Evolutionary conservation across 257 asterid species (phyloP).

Genomic region (Solanum peruvianum): DNA sequence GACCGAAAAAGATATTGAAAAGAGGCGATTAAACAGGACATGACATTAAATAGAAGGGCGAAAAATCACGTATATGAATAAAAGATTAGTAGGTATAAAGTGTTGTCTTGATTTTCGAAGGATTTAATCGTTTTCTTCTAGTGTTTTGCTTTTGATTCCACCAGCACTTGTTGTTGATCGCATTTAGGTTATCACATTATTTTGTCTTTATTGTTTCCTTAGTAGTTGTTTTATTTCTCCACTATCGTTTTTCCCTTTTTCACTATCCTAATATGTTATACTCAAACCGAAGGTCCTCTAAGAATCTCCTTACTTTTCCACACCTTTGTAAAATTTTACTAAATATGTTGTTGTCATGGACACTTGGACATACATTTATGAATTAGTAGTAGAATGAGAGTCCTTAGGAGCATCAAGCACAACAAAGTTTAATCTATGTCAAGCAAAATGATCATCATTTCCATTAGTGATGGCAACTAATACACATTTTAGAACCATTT

Average conservation of each 20-base stretch:
- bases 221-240: background rate
- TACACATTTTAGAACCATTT: background rate
- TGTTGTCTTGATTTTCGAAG: background rate
- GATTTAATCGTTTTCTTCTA: background rate
- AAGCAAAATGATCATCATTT: background rate
- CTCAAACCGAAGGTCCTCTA: background rate
- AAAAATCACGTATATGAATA: no score
- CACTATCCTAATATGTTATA: no score
- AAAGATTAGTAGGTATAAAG: background rate
- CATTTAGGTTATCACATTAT: background rate
- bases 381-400: background rate
- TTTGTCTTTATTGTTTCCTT: background rate
- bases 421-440: background rate
- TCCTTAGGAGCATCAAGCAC: background rate
- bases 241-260: background rate
- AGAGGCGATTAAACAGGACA: background rate
- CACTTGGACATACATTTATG: background rate
- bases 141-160: background rate
- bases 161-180: accelerated
- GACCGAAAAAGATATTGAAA: no score
- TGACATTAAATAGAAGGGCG: background rate
- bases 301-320: background rate
- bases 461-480: background rate
- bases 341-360: background rate
- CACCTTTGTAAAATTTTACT: no score